Base-by-base conservation (phyloP, 306 rosid genomes). In the Vigna unguiculata region DNA sequence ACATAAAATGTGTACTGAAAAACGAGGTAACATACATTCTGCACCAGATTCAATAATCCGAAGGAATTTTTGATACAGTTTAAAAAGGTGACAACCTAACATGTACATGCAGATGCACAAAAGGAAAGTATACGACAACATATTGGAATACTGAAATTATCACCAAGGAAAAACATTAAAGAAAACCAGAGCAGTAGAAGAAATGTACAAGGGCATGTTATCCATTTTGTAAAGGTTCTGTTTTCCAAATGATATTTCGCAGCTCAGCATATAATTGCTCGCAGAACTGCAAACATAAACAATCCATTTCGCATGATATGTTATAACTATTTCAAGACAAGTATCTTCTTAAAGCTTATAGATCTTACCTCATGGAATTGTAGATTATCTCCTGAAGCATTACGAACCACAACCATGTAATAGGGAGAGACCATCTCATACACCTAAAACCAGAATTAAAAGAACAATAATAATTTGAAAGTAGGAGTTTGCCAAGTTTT, bases 381-480 rank as follows among this genome's bases (percentile, higher is more conserved):
- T 69, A 90, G 69, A 70, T 91, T 88, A 61, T 92, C 96, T 72
- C 97, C 97, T 15, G 81, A 87, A 5, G 90, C 80, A 81, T 90
- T 90, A 59, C 93, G 91, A 34, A 93, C 78, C 82, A 90, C 93
- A 77, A 93, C 96, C 88, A 93, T 86, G 84, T 79, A 80, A 71
- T 83, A 87, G 4, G 88, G 84, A 60, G 96, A 92, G 47, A 87
- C 96, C 69, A 93, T 86, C 87, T 90, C 92, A 79, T 84, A 85
- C 58, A 93, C 76, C 97, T 92, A 90, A 14, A 76, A 57, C 78
- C n/a, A 24, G 10, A 65, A 66, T 55, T 55, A 12, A 10, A 55
- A 8, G 20, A 7, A 1, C 1, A 51, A 36, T 10, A 32, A 66
- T 4, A 80, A 34, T 11, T 69, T 60, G 41, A 28, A 24, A 22